phyloP scores from a whole-genome alignment of 179 eudicot species.

The Beta lomatogona region DNA sequence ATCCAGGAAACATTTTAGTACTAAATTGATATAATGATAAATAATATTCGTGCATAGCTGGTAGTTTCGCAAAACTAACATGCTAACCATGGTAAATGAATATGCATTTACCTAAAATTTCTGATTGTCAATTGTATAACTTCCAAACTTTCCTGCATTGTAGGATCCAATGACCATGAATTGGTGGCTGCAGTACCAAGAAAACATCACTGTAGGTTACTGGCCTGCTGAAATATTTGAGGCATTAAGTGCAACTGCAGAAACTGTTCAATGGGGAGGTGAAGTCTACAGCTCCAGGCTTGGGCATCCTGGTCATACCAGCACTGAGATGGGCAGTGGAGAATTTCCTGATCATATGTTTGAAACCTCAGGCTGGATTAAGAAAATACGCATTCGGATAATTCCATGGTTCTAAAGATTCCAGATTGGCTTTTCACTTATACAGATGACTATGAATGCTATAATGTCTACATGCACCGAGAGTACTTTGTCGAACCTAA shows the following conservation, averaged over 20 bases:
- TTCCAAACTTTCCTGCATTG: not conserved
- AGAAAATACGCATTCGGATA: constrained; percentile 29
- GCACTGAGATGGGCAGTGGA: constrained; percentile 36
- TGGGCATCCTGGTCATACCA: constrained; percentile 33
- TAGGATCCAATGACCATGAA: constrained; percentile 23
- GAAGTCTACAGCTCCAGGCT: constrained; percentile 33
- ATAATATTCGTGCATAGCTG: not conserved
- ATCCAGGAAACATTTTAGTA: not conserved
- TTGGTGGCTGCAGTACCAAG: constrained; percentile 39
- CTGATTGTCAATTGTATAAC: not conserved
- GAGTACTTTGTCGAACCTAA: constrained; percentile 30
- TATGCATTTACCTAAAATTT: not conserved
- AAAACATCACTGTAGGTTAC: constrained; percentile 28
- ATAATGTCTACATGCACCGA: constrained; percentile 15
- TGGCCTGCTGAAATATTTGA: constrained; percentile 32
- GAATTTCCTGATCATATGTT: not conserved
- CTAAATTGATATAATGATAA: not conserved
- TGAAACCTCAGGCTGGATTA: constrained; percentile 26
- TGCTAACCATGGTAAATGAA: not conserved
- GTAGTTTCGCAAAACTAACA: not conserved
- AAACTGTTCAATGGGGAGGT: constrained; percentile 39
- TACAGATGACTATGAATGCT: constrained; percentile 30
- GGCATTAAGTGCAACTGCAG: constrained; percentile 22
- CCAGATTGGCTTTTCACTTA: constrained; percentile 22
- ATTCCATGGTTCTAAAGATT: constrained; percentile 28